Base-by-base conservation (phyloP, 2,329 filamentous ascomycete genomes). In the Arthroderma sp. region DNA sequence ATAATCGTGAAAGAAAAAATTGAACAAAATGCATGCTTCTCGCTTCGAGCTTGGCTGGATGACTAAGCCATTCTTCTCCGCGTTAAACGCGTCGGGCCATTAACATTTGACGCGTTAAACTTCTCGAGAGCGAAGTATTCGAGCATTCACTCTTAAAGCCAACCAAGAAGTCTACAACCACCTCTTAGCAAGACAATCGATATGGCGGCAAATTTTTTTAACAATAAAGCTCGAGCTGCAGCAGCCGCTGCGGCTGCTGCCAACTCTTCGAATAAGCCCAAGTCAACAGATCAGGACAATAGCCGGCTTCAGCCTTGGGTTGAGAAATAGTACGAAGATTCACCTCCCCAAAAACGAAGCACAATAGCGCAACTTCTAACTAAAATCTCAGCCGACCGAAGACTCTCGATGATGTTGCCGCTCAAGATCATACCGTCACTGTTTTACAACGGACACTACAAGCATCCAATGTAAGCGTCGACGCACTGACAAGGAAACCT, bases 341-440 rank as follows among this genome's bases (percentile, higher is more conserved):
- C 28, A 6, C 22, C 11, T 15, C 6, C 9, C 22, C 42, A 28
- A 4, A 43, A 44, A 29, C 33, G 36, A 29, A 11, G 49, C 30
- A 27, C 39, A 37, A 45, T 36, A 37, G 29, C 31, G 38, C 32
- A 48, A 33, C 52, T 43, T 15, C 40, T 44, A 32, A 31, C 27
- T 45, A 31, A n/a, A 7, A 15, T 33, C 37, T 30, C 53, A 96
- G 89, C 62, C 88, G 91, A 38, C 93, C 91, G 29, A 95, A 93
- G 66, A 87, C 81, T 7, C 79, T 99, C 41, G 82, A 80, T 61
- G 93, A 98, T 75, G 88, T 99, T 52, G 85, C 91, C 15, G 89
- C 89, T 8, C 91, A 98, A 75, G 91, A 98, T 57, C 91, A 98
- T 66, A 96, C 91, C 5, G 84, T 94, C 46, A 87, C 84, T 44